phyloP scores from a whole-genome alignment of 192 early-diverging fungal genomes.

The Mortierella claussenii region DNA sequence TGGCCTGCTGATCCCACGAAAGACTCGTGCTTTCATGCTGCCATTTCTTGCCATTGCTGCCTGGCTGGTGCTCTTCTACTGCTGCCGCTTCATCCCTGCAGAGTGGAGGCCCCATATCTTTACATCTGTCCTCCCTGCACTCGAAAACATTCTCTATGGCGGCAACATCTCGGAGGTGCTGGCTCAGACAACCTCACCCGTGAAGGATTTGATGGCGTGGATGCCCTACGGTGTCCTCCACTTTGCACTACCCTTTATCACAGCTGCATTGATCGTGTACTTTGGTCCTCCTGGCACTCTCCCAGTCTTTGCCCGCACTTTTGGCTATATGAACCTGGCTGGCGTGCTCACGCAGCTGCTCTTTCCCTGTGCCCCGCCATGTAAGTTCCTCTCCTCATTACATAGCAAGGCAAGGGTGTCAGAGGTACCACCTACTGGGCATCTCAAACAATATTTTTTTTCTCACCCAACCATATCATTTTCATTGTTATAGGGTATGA shows the following conservation, averaged over 20 bases:
- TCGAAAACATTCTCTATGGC: constrained; percentile 76
- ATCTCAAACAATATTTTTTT: too few relatives aligned
- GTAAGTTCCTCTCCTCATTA: constrained; percentile 58
- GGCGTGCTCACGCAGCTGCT: constrained; percentile 76
- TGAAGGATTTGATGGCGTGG: constrained; percentile 73
- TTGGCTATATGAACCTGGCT: constrained; percentile 75
- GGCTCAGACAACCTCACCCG: constrained; percentile 57
- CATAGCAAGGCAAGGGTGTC: too few relatives aligned
- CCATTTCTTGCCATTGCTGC: constrained; percentile 65
- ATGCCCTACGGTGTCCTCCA: constrained; percentile 81
- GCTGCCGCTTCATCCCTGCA: constrained; percentile 62
- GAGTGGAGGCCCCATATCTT: constrained; percentile 69
- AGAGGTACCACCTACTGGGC: too few relatives aligned
- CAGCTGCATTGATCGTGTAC: constrained; percentile 57
- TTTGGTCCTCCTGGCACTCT: constrained; percentile 63
- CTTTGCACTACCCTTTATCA: constrained; percentile 72
- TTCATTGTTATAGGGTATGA: constrained; percentile 68
- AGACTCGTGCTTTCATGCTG: constrained; percentile 59
- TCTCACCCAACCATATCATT: neutral
- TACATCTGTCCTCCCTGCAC: constrained; percentile 69
- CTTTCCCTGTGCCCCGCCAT: constrained; percentile 76
- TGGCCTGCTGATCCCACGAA: constrained; percentile 51
- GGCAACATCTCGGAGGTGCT: constrained; percentile 72
- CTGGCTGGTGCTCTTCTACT: constrained; percentile 67
- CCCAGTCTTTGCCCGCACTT: constrained; percentile 64